These are phyloP conservation scores for Phaeoacremonium minimum DNA, from an alignment of 2,329 filamentous ascomycete species.

Conservation along the genomic window DNA sequence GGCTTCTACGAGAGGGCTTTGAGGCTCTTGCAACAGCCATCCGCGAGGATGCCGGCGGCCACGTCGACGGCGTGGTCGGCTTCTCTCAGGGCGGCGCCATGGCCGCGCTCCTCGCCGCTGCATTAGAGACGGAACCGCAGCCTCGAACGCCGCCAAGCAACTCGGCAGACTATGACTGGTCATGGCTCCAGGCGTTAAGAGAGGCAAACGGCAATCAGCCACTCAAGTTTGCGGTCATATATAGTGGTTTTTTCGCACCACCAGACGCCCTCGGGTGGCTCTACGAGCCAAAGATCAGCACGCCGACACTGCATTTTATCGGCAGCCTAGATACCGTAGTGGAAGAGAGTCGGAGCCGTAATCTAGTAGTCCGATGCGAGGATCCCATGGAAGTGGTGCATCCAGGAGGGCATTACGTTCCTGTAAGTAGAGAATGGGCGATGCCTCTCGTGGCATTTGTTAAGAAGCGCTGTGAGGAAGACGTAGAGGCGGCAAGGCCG, in stretches of 20 bases:
- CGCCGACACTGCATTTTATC: constrained; percentile 76
- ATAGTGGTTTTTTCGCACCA: constrained; percentile 71
- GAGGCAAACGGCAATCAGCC: constrained; percentile 40
- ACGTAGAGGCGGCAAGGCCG: background rate
- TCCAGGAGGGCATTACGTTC: constrained; percentile 88
- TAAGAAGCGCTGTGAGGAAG: constrained; percentile 14
- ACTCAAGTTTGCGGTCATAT: constrained; percentile 69
- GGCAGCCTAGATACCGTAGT: constrained; percentile 86
- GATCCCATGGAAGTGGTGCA: constrained; percentile 58
- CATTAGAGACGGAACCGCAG: constrained; percentile 54
- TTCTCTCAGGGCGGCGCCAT: constrained; percentile 78
- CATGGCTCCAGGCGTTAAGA: constrained; percentile 41
- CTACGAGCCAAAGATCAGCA: constrained; percentile 71
- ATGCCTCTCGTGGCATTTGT: constrained; percentile 55
- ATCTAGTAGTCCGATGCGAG: constrained; percentile 61
- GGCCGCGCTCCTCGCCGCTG: constrained; percentile 66
- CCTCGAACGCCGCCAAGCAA: constrained; percentile 23
- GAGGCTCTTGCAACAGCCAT: constrained; percentile 57
- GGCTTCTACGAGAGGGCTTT: constrained; percentile 66
- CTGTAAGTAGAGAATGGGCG: constrained; percentile 75
- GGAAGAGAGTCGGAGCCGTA: constrained; percentile 67
- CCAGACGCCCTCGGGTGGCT: constrained; percentile 60
- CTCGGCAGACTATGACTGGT: constrained; percentile 23
- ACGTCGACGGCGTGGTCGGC: constrained; percentile 75
- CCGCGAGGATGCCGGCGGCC: constrained; percentile 51